Conservation (phyloP, 306 rosid species). For the Glycyrrhiza uralensis region DNA sequence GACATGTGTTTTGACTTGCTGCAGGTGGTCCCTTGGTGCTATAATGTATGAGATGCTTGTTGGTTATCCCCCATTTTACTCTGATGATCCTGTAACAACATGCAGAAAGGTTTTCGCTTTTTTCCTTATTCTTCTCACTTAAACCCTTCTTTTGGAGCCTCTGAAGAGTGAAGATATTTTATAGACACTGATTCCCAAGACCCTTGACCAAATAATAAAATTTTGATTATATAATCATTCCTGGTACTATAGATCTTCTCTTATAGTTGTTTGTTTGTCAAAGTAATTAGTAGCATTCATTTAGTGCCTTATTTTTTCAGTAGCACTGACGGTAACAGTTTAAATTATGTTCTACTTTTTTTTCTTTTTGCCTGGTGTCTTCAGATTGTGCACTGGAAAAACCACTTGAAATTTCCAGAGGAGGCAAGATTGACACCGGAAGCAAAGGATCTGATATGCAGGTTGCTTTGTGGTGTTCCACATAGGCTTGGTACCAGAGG, state of each 20-base stretch:
- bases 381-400: constrained; percentile 90
- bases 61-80: constrained; percentile 93
- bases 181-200: background rate
- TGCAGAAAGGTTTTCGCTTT: constrained; percentile 73
- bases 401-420: constrained; percentile 87
- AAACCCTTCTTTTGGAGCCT: background rate
- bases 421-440: constrained; percentile 79
- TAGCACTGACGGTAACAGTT: background rate
- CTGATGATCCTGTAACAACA: constrained; percentile 90
- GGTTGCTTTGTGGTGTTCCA: constrained; percentile 82
- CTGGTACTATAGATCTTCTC: background rate
- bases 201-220: background rate
- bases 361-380: constrained; percentile 7
- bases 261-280: background rate
- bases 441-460: constrained; percentile 76
- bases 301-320: background rate
- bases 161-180: background rate
- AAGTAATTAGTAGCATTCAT: constrained; percentile 12
- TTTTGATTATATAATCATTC: background rate
- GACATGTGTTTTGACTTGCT: constrained; percentile 28
- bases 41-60: constrained; percentile 95
- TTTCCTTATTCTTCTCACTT: background rate
- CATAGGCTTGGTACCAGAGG: constrained; percentile 72
- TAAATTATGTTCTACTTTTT: background rate
- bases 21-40: constrained; percentile 99